Base-by-base conservation (phyloP, 208 protist species). In the Zelonia costaricensis region DNA sequence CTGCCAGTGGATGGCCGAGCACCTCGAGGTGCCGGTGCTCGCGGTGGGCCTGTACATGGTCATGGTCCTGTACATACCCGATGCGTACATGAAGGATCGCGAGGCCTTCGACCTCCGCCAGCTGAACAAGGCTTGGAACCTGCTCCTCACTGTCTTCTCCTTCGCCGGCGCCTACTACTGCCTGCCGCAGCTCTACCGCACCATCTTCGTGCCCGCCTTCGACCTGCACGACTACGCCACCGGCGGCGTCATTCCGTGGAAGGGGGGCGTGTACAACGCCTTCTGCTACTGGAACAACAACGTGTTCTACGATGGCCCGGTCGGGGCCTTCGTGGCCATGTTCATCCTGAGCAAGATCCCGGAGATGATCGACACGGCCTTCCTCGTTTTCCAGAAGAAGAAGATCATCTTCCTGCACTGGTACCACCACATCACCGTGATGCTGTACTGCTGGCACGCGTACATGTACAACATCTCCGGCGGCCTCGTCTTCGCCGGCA, bases 391-490 rank as follows among this genome's bases (percentile, higher is more conserved):
- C 59, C 84, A 78, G 67, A 88, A 95, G 79, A 91, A 92, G 62
- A 73, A 38, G 18, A 51, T 95, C 45, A 84, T 89, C 38, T 95
- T 95, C 55, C 61, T 95, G 30, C 89, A 95, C 66, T 95, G 89
- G 89, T 95, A 87, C 60, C 96, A 98, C 77, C 94, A 98, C 84
- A 69, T 89, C 23, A 90, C 89, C 20, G 90, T 93, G 15, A 76
- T 94, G 56, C 66, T 97, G n/a, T 97, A 93, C 78, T 97, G 89
- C 76, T 98, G 90, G 92, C 80, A 93, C 62, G 81, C 86, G 0
- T 93, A 79, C 40, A 51, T 76, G 28, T 47, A 58, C 31, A 58
- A 66, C 4, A 88, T 88, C 31, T 64, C 67, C 9, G 63, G 73
- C 49, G 90, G 91, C 2, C 55, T 95, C 25, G 80, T 81, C 53